phyloP scores from a whole-genome alignment of 306 rosid genomes.

The Bauhinia variegata region DNA sequence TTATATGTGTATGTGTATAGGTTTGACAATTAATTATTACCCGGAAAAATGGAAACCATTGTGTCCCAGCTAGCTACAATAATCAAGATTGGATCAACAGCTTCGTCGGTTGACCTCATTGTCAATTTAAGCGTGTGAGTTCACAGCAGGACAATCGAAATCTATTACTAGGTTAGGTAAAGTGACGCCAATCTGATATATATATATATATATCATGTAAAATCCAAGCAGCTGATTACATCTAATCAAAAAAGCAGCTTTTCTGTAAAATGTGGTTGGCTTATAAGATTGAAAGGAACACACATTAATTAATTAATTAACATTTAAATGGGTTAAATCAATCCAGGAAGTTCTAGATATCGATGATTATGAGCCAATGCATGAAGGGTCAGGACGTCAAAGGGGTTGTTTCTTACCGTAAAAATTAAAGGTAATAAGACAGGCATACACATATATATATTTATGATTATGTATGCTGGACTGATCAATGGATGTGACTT shows the following conservation, averaged over 20 bases:
- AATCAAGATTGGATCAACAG: conserved; percentile 47
- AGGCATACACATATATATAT: conserved; percentile 1
- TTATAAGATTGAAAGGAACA: conserved; percentile 18
- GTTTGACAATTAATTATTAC: conserved; percentile 51
- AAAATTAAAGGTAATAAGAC: conserved; percentile 8
- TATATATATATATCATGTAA: no score
- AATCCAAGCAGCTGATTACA: conserved; percentile 27
- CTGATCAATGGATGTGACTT: neutral
- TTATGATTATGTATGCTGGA: conserved; percentile 5
- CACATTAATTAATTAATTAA: neutral
- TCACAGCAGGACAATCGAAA: conserved; percentile 30
- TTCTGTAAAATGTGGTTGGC: neutral
- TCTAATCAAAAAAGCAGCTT: neutral
- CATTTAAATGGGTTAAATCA: conserved; percentile 3
- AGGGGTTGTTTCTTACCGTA: conserved; percentile 14
- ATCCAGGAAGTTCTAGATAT: neutral
- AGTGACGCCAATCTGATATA: no score
- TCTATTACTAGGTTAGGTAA: conserved; percentile 40
- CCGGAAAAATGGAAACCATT: conserved; percentile 42
- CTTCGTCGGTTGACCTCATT: conserved; percentile 33
- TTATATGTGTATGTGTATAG: no score
- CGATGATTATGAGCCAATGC: no score
- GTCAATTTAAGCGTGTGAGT: conserved; percentile 27
- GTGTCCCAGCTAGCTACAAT: no score
- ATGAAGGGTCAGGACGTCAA: conserved; percentile 45